Base-by-base conservation (phyloP, 2,329 filamentous ascomycete genomes). In the Lachnellula suecica region DNA sequence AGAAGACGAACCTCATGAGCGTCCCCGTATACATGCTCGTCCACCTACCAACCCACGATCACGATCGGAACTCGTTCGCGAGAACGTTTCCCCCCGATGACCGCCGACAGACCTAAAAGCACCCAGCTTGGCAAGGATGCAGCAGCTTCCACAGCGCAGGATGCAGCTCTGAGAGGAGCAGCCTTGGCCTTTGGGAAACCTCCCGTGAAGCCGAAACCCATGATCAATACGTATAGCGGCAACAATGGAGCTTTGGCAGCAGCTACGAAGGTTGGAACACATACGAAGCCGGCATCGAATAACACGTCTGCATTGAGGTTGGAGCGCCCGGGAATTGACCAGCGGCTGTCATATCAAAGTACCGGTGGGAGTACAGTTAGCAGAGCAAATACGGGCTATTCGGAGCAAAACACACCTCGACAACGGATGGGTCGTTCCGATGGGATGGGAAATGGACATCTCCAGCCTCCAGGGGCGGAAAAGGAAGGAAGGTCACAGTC, bases 401-500 rank as follows among this genome's bases (percentile, higher is more conserved):
- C 44, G 41, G 56, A 58, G 25, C 56, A 50, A 15, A 49, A 49
- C 34, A 20, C 41, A 23, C 35, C 54, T 5, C 51, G 54, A 40
- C 52, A 60, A 10, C 54, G 55, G 19, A 29, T 43, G 45, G 51
- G 34, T 48, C 53, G 49, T 19, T 47, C 51, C 23, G 51, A 49
- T 24, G 51, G 19, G 4, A 17, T 43, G 13, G 38, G 52, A 35
- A 51, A 52, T 48, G 52, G 56, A n/a, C 53, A 52, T 35, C 52
- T 62, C 19, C 59, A 62, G 27, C 59, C 50, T n/a, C 54, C 59
- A 44, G 47, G 50, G 29, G 37, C 35, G 8, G 42, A 45, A 25
- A 58, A 60, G 40, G 56, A 49, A 19, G 37, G 55, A 13, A 78
- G 77, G 53, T 84, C 79, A 42, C 76, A 83, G 5, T 86, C 81